Evolutionary conservation across 768 basidiomycete genomes (phyloP).

Genomic region (Trametes punicea): DNA sequence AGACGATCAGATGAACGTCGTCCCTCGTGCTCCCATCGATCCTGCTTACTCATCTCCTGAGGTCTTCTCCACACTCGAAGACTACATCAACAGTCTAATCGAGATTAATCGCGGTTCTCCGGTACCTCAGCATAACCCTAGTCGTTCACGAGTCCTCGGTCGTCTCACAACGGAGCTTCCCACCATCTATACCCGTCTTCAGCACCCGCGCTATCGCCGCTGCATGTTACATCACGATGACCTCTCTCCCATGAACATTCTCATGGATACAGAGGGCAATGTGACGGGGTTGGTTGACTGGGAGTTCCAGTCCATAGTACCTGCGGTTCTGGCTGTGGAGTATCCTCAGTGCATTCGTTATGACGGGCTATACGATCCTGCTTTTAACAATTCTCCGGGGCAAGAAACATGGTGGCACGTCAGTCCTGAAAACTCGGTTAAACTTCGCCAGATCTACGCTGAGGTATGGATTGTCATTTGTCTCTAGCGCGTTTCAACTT

Average conservation of each 20-base stretch:
- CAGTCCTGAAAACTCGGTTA: background rate
- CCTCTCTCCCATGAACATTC: slow-evolving; percentile 14
- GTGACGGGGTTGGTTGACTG: slow-evolving; percentile 26
- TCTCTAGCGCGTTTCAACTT: background rate
- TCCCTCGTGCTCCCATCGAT: background rate
- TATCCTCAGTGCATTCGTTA: slow-evolving; percentile 27
- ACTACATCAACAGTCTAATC: background rate
- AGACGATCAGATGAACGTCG: background rate
- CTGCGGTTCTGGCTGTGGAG: slow-evolving; percentile 25
- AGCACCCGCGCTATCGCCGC: slow-evolving; percentile 1
- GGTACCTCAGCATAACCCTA: background rate
- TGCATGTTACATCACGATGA: slow-evolving; percentile 23
- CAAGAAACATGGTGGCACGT: background rate
- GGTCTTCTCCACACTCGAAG: background rate
- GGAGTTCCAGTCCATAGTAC: slow-evolving; percentile 22
- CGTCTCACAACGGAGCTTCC: background rate
- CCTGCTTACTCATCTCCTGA: background rate
- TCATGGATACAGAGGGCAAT: slow-evolving; percentile 16
- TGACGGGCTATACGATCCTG: slow-evolving; percentile 21
- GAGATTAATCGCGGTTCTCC: background rate
- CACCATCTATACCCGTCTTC: background rate
- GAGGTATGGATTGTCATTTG: background rate
- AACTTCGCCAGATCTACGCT: slow-evolving; percentile 5
- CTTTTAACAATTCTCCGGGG: background rate
- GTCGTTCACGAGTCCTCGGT: background rate